Percentiles rank a stretch among this genome's conserved stretches.
Conservation (phyloP, 345 rosid species). For the Bruguiera sexangula region DNA sequence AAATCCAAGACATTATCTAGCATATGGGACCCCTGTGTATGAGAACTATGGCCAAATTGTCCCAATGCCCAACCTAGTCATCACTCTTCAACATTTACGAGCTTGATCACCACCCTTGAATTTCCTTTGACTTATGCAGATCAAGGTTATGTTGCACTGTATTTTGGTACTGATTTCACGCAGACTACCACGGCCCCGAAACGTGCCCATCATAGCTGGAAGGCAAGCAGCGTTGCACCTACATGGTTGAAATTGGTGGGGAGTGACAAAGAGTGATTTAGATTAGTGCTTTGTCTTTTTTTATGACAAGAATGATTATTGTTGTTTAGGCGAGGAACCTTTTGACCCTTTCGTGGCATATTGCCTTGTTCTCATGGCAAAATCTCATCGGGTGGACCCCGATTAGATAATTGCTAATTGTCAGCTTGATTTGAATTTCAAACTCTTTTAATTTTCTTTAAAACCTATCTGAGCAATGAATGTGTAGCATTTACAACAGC, state of each 20-base stretch:
- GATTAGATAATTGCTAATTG: slow-evolving; percentile 6
- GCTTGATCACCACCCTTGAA: slow-evolving; percentile 6
- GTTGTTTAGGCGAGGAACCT: slow-evolving; percentile 30
- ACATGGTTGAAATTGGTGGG: slow-evolving; percentile 30
- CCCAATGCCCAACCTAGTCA: not conserved
- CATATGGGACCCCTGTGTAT: slow-evolving; percentile 20
- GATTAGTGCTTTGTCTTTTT: slow-evolving; percentile 20
- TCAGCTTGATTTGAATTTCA: slow-evolving; percentile 29
- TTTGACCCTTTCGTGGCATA: slow-evolving; percentile 14
- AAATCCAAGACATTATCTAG: slow-evolving; percentile 14
- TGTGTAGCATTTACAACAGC: no score
- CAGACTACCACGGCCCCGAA: not conserved
- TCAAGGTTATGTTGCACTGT: not conserved
- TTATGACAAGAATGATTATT: slow-evolving; percentile 6
- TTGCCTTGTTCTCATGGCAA: slow-evolving; percentile 8
- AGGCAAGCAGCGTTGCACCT: slow-evolving; percentile 21
- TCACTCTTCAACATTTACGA: no score
- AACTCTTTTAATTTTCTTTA: not conserved
- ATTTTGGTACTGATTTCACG: slow-evolving; percentile 7
- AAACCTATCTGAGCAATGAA: not conserved
- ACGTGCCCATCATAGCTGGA: slow-evolving; percentile 19
- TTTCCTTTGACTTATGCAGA: not conserved
- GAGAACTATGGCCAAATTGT: not conserved
- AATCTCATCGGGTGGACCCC: slow-evolving; percentile 26
- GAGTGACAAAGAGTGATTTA: slow-evolving; percentile 16